Base-by-base conservation (phyloP, 805 yeast genomes). In the Ogataea philodendri region DNA sequence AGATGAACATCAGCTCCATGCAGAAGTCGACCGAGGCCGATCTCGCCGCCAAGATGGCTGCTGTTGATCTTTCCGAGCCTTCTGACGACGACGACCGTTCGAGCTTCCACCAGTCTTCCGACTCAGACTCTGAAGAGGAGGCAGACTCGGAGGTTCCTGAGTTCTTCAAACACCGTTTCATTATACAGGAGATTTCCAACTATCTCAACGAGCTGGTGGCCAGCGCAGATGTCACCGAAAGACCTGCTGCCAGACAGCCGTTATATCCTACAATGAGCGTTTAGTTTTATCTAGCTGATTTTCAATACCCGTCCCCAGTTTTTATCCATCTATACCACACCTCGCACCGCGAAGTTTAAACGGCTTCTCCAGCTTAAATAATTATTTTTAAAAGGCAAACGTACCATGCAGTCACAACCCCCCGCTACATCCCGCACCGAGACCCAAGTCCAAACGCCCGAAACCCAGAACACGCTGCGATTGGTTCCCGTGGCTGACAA, bases 1-100 rank as follows among this genome's bases (percentile, higher is more conserved):
- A 62, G 22, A 54, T 55, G 39, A 58, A 63, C 37, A 49, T 65
- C 37, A 61, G 69, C 20, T 54, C 62, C 24, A 54, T 51, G 27
- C 71, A 66, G 41, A 64, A 55, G 49, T 26, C 60, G 5, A 37
- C 55, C 9, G 41, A 37, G 22, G 36, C 36, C 5, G 54, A 49
- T 7, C 22, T 53, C 13, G 15, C 31, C 2, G 16, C 34, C 19
- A 39, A 31, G 22, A 20, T 53, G 26, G 45, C 42, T 6, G 17
- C 42, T 1, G 22, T 49, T 13, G 40, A 41, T 3, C 19, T 51
- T 5, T 38, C 51, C 9, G 44, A 48, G 10, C 32, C 42, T n/a
- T 45, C 39, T 16, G 50, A 49, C 5, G 47, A 42, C 7, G 45
- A 44, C 4, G 54, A 51, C 20, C 42, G 44, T 24, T 30, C 46